Evolutionary conservation across 108 stramenopile genomes (phyloP).

Genomic region (Schizochytrium sp.): DNA sequence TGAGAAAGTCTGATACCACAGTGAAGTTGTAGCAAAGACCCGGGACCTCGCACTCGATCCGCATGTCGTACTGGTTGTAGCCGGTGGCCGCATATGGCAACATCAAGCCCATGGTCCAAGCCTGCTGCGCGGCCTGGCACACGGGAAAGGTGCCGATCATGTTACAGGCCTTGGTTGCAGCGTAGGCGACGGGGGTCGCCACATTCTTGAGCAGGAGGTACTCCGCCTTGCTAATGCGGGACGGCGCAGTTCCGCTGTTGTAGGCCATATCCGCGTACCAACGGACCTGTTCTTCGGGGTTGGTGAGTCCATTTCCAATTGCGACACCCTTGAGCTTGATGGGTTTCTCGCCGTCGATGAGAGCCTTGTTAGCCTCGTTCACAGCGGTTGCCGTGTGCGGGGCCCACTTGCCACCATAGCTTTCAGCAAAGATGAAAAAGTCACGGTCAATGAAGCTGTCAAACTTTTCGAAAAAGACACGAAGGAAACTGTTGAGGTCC

Average conservation of each 20-base stretch:
- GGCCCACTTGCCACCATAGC: not conserved
- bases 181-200: slow-evolving; percentile 61
- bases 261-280: slow-evolving; percentile 82
- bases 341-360: slow-evolving; percentile 40
- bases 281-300: slow-evolving; percentile 75
- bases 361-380: slow-evolving; percentile 53
- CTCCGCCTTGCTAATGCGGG: not conserved
- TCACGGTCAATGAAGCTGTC: slow-evolving; percentile 64
- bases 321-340: slow-evolving; percentile 77
- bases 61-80: slow-evolving; percentile 89
- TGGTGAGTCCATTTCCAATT: slow-evolving; percentile 89
- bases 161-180: slow-evolving; percentile 68
- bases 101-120: slow-evolving; percentile 63
- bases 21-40: slow-evolving; percentile 91
- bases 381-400: slow-evolving; percentile 62
- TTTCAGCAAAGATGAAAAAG: slow-evolving; percentile 49
- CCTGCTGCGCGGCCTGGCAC: slow-evolving; percentile 66
- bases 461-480: slow-evolving; percentile 72
- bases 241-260: slow-evolving; percentile 36
- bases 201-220: slow-evolving; percentile 56
- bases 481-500: slow-evolving; percentile 88
- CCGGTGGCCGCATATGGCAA: slow-evolving; percentile 76
- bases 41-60: slow-evolving; percentile 59
- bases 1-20: slow-evolving; percentile 68
- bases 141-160: slow-evolving; percentile 45